A percentile compares a stretch with the other conserved stretches of the same genome.
phyloP scores from a whole-genome alignment of 2,329 filamentous ascomycete genomes.

The Fusarium sp. region DNA sequence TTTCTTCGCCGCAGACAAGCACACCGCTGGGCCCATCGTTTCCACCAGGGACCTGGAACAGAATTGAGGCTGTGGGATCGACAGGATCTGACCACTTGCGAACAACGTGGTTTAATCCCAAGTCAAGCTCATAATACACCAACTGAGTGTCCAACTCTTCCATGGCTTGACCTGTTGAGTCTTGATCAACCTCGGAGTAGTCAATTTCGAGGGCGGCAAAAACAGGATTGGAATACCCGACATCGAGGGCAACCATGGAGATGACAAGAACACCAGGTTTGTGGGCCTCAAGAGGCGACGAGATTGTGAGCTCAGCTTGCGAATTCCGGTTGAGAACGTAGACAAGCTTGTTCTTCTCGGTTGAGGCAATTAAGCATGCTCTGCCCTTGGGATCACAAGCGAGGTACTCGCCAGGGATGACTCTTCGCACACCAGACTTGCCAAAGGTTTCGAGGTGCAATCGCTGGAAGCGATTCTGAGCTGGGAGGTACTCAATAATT shows the following conservation, averaged over 20 bases:
- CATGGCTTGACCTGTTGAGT: slow-evolving; percentile 84
- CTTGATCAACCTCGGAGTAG: slow-evolving; percentile 90
- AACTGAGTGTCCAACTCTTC: slow-evolving; percentile 88
- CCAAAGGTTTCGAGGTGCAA: slow-evolving; percentile 98
- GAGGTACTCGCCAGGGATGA: slow-evolving; percentile 95
- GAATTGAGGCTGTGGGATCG: slow-evolving; percentile 85
- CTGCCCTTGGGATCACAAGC: slow-evolving; percentile 95
- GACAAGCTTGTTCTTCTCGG: slow-evolving; percentile 99
- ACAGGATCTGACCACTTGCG: slow-evolving; percentile 96
- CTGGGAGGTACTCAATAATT: slow-evolving; percentile 89
- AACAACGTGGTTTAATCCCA: slow-evolving; percentile 96
- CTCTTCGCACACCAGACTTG: slow-evolving; percentile 93
- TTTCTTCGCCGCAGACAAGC: slow-evolving; percentile 93
- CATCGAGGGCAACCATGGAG: slow-evolving; percentile 87
- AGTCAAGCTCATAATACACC: slow-evolving; percentile 97
- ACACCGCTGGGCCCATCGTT: slow-evolving; percentile 95
- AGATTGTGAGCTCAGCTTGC: slow-evolving; percentile 95
- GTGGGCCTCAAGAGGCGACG: slow-evolving; percentile 95
- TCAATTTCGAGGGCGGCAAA: slow-evolving; percentile 96
- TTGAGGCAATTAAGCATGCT: slow-evolving; percentile 91
- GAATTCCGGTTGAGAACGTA: slow-evolving; percentile 97
- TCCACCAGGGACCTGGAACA: slow-evolving; percentile 96
- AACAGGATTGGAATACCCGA: slow-evolving; percentile 96
- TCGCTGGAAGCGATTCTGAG: slow-evolving; percentile 87
- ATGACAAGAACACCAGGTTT: slow-evolving; percentile 92